A percentile compares a stretch with the other conserved stretches of the same genome.
These are phyloP conservation scores for Candolleomyces efflorescens DNA, from an alignment of 768 basidiomycete genomes.

Conservation along the genomic window DNA sequence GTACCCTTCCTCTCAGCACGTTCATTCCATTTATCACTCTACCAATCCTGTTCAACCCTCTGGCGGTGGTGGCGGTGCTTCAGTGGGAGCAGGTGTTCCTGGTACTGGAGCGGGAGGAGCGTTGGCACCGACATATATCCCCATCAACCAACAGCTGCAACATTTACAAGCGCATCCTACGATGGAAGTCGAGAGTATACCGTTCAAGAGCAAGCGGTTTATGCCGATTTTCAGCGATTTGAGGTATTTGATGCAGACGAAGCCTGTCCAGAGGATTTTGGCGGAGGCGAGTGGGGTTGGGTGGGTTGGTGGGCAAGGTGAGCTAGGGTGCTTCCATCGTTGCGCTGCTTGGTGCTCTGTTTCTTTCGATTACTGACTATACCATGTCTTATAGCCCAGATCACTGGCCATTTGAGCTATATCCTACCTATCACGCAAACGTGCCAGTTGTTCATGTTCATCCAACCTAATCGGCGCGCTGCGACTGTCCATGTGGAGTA, in stretches of 20 bases:
- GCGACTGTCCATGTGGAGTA: constrained; percentile 86
- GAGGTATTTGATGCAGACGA: constrained; percentile 77
- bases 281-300: constrained; percentile 1
- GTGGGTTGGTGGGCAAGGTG: neutral
- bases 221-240: constrained; percentile 94
- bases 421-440: constrained; percentile 71
- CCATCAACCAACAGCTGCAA: constrained; percentile 4
- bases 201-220: constrained; percentile 94
- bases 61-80: too few species aligned
- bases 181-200: constrained; percentile 79
- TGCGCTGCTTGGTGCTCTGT: neutral
- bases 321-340: neutral
- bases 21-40: neutral
- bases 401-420: constrained; percentile 63
- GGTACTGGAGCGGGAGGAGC: too few species aligned
- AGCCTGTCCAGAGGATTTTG: constrained; percentile 65
- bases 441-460: constrained; percentile 87
- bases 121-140: too few species aligned
- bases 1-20: neutral
- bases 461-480: constrained; percentile 87
- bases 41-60: too few species aligned
- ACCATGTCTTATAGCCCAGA: constrained; percentile 18
- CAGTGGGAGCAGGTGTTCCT: too few species aligned
- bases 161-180: constrained; percentile 13
- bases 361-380: neutral